Percentiles rank a stretch among this genome's conserved stretches.
Conservation (phyloP, 2,329 filamentous ascomycete species). For the Pseudocercospora vitis region DNA sequence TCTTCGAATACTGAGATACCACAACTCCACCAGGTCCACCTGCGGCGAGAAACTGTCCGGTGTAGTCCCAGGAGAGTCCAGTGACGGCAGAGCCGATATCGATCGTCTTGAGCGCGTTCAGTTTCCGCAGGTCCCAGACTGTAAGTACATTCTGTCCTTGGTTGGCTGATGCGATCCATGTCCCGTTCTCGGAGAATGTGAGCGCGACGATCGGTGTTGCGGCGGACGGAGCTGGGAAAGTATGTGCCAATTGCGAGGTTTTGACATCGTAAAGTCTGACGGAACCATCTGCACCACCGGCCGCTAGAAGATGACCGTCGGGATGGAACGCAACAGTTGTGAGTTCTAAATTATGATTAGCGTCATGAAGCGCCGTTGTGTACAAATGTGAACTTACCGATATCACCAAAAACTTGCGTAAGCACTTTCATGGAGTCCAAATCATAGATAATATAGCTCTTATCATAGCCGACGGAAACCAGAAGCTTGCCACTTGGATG, state of each 20-base stretch:
- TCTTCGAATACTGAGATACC: slow-evolving; percentile 87
- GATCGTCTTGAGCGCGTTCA: slow-evolving; percentile 76
- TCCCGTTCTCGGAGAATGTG: slow-evolving; percentile 93
- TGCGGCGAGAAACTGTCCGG: slow-evolving; percentile 85
- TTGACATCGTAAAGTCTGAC: slow-evolving; percentile 89
- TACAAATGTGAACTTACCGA: slow-evolving; percentile 65
- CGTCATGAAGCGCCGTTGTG: not conserved
- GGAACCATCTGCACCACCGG: slow-evolving; percentile 74
- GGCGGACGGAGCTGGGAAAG: slow-evolving; percentile 59
- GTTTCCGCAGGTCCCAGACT: slow-evolving; percentile 89
- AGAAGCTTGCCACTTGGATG: slow-evolving; percentile 82
- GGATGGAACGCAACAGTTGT: slow-evolving; percentile 86
- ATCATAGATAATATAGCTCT: slow-evolving; percentile 90
- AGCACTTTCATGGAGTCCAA: slow-evolving; percentile 65
- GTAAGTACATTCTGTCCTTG: slow-evolving; percentile 76
- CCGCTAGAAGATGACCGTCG: slow-evolving; percentile 90
- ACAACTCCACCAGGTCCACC: slow-evolving; percentile 77
- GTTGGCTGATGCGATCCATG: slow-evolving; percentile 83
- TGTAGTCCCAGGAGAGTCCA: slow-evolving; percentile 86
- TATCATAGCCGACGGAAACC: slow-evolving; percentile 85
- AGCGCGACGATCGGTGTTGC: slow-evolving; percentile 68
- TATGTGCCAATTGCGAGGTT: slow-evolving; percentile 72
- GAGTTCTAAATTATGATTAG: slow-evolving; percentile 55
- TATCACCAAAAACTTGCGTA: slow-evolving; percentile 76
- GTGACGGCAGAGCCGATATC: slow-evolving; percentile 79